These are phyloP conservation scores for Amaranthus tricolor DNA, from an alignment of 179 eudicot genomes.

Conservation along the genomic window DNA sequence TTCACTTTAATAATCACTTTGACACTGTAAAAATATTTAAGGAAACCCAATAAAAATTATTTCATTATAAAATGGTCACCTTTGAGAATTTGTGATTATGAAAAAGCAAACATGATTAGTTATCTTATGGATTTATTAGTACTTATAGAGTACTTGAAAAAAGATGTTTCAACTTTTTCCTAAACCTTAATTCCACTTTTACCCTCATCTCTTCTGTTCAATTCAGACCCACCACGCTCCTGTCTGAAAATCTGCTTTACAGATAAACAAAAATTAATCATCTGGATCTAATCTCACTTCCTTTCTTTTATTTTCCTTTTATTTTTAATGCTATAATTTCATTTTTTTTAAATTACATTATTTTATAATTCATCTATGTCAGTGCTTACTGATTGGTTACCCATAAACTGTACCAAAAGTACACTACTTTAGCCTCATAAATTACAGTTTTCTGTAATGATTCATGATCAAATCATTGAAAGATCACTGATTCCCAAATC, in stretches of 20 bases:
- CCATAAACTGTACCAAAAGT: conserved; percentile 33
- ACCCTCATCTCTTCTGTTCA: conserved; percentile 19
- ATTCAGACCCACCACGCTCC: conserved; percentile 31
- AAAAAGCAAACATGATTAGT: conserved; percentile 7
- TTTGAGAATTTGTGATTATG: too few relatives aligned
- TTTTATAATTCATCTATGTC: conserved; percentile 27
- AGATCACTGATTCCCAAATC: conserved; percentile 15
- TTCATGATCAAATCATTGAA: conserved; percentile 33
- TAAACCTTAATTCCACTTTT: conserved; percentile 20
- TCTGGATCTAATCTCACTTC: conserved; percentile 34
- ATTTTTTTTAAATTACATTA: neutral
- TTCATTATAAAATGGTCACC: too few relatives aligned
- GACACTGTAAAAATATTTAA: too few relatives aligned
- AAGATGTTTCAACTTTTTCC: conserved; percentile 19
- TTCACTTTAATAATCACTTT: too few relatives aligned
- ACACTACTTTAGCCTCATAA: conserved; percentile 34
- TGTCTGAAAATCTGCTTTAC: conserved; percentile 34
- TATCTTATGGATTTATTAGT: neutral
- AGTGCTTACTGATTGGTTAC: conserved; percentile 43
- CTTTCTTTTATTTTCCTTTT: neutral
- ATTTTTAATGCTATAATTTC: neutral
- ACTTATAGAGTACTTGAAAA: neutral
- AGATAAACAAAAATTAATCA: neutral
- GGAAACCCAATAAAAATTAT: too few relatives aligned
- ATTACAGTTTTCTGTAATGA: conserved; percentile 22